A percentile compares a stretch with the other conserved stretches of the same genome.
phyloP scores from a whole-genome alignment of 108 stramenopile genomes.

The Schizochytrium sp. region DNA sequence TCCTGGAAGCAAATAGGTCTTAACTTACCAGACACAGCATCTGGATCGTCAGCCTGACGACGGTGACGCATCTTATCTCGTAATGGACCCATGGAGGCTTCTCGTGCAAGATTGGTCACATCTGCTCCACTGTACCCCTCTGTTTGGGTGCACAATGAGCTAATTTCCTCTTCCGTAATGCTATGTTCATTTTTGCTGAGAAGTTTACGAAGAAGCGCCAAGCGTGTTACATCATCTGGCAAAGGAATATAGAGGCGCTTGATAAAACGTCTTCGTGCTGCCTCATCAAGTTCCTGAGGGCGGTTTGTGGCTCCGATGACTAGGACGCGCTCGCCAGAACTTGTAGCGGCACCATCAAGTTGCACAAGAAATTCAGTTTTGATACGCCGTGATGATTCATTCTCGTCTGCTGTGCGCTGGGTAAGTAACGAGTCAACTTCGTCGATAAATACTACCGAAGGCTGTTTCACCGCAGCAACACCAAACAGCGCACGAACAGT shows the following conservation, averaged over 20 bases:
- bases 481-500: constrained; percentile 95
- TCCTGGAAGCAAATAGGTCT: constrained; percentile 28
- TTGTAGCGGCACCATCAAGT: constrained; percentile 89
- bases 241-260: constrained; percentile 94
- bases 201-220: constrained; percentile 81
- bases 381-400: constrained; percentile 92
- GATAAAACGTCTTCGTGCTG: constrained; percentile 89
- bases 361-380: constrained; percentile 95
- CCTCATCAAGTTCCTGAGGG: constrained; percentile 98
- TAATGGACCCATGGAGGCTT: constrained; percentile 95
- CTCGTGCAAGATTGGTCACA: constrained; percentile 86
- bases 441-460: constrained; percentile 94
- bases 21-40: neutral
- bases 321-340: constrained; percentile 85
- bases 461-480: constrained; percentile 90
- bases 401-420: constrained; percentile 88
- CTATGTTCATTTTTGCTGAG: constrained; percentile 85
- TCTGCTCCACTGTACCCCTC: constrained; percentile 94
- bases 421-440: constrained; percentile 95
- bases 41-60: neutral
- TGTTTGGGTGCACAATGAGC: constrained; percentile 65
- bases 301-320: constrained; percentile 97
- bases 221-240: constrained; percentile 84
- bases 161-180: constrained; percentile 74
- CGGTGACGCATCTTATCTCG: constrained; percentile 78